Evolutionary conservation across 805 yeast species (phyloP).

Genomic region (Sugiyamaella lignohabitans): DNA sequence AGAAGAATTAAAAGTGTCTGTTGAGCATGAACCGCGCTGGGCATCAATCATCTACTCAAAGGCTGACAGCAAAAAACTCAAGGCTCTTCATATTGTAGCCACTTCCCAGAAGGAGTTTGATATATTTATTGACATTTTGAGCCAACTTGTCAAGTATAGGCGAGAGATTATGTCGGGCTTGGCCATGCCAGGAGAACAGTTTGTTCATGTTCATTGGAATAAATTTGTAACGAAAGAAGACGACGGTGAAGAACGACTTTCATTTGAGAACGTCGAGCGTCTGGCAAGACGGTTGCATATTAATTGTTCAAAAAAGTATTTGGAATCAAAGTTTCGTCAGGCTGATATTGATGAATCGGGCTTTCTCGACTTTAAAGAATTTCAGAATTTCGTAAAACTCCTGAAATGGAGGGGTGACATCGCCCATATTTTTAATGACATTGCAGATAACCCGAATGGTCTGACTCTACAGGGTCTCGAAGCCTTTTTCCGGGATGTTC

Average conservation of each 20-base stretch:
- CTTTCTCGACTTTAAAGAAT: conserved; percentile 61
- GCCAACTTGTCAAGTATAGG: conserved; percentile 49
- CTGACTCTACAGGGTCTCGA: conserved; percentile 30
- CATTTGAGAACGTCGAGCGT: conserved; percentile 61
- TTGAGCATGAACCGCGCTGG: conserved; percentile 66
- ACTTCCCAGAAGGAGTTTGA: conserved; percentile 45
- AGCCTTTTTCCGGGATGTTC: conserved; percentile 43
- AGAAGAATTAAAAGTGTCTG: conserved; percentile 72
- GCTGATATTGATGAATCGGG: conserved; percentile 48
- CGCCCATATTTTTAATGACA: conserved; percentile 39
- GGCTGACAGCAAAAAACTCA: conserved; percentile 53
- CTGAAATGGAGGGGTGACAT: conserved; percentile 65
- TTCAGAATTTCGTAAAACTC: conserved; percentile 63
- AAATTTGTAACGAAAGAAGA: conserved; percentile 32
- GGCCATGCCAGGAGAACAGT: conserved; percentile 54
- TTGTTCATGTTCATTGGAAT: conserved; percentile 62
- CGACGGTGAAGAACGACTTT: conserved; percentile 27
- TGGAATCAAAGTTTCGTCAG: conserved; percentile 45
- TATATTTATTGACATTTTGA: conserved; percentile 48
- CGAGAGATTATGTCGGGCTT: conserved; percentile 53
- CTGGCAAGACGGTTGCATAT: conserved; percentile 66
- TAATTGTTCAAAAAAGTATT: conserved; percentile 50
- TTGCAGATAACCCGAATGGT: conserved; percentile 17
- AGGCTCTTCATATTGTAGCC: conserved; percentile 76
- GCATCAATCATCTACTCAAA: conserved; percentile 68